Evolutionary conservation across 2,329 filamentous ascomycete genomes (phyloP).

Genomic region (Arthrinium puccinioides): DNA sequence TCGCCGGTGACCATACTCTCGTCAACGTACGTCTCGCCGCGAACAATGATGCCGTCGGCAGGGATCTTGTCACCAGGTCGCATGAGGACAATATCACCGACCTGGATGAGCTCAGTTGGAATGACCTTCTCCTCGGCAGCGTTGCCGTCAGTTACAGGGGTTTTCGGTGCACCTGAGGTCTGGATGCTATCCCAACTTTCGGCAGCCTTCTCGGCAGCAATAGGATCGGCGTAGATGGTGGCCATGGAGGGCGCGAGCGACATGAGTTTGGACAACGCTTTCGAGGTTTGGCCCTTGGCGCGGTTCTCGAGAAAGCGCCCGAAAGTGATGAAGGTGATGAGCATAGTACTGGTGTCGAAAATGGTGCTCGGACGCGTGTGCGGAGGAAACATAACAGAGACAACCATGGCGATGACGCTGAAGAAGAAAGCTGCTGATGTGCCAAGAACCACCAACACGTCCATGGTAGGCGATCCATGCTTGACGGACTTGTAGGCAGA

Average conservation of each 20-base stretch:
- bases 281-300: constrained; percentile 94
- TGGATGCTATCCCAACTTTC: constrained; percentile 61
- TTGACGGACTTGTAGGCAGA: constrained; percentile 91
- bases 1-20: constrained; percentile 99
- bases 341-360: constrained; percentile 97
- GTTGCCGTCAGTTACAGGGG: constrained; percentile 41
- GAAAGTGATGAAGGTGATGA: constrained; percentile 90
- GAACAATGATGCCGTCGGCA: constrained; percentile 79
- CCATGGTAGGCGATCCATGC: constrained; percentile 93
- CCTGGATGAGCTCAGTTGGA: constrained; percentile 87
- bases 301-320: constrained; percentile 89
- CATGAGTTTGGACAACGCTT: constrained; percentile 89
- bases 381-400: constrained; percentile 68
- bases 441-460: constrained; percentile 87
- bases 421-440: constrained; percentile 97
- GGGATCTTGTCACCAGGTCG: constrained; percentile 95
- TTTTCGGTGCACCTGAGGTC: constrained; percentile 36
- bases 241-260: constrained; percentile 94
- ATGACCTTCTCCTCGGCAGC: constrained; percentile 78
- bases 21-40: constrained; percentile 88
- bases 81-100: constrained; percentile 87
- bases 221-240: constrained; percentile 90
- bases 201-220: constrained; percentile 83
- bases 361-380: constrained; percentile 80
- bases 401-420: constrained; percentile 77